phyloP scores from a whole-genome alignment of 2,329 filamentous ascomycete species.

The Fusarium setosum region DNA sequence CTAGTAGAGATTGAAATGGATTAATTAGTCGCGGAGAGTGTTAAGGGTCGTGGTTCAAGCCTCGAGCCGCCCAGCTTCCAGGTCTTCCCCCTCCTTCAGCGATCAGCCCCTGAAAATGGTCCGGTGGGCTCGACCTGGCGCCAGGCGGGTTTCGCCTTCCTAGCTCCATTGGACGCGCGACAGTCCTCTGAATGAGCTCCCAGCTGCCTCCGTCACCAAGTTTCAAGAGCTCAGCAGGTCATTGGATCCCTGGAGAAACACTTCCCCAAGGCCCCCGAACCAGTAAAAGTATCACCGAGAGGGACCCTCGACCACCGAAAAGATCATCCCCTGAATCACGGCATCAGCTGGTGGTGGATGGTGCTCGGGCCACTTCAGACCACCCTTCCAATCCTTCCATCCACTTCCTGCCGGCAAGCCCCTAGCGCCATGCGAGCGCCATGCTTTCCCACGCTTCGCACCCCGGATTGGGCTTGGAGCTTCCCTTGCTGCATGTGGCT shows the following conservation, averaged over 20 bases:
- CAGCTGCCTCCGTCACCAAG: conserved; percentile 1
- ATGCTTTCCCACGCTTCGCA: conserved; percentile 7
- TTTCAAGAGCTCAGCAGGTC: background rate
- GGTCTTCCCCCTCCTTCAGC: conserved; percentile 14
- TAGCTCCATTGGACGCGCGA: conserved; percentile 5
- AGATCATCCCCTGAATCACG: conserved; percentile 22
- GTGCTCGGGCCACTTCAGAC: conserved; percentile 11
- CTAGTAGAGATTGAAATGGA: background rate
- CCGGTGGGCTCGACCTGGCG: conserved; percentile 18
- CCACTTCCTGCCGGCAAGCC: conserved; percentile 22
- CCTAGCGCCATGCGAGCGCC: conserved; percentile 42
- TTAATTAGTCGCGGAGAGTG: conserved; percentile 9
- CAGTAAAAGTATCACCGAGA: conserved; percentile 11
- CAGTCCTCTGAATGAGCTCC: background rate
- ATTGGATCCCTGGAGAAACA: conserved; percentile 14
- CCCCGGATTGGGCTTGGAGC: conserved; percentile 22
- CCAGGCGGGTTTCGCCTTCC: conserved; percentile 13
- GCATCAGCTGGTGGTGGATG: conserved; percentile 23
- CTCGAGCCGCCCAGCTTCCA: conserved; percentile 8
- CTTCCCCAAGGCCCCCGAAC: conserved; percentile 2
- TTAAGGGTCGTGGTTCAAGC: conserved; percentile 11
- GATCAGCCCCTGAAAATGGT: conserved; percentile 37
- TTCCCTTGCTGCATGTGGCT: conserved; percentile 25
- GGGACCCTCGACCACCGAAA: conserved; percentile 19
- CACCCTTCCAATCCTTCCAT: no score